Percentiles rank a stretch among this genome's conserved stretches.
Evolutionary conservation across 768 basidiomycete species (phyloP).

Genomic region (Boletus rubescentipes): DNA sequence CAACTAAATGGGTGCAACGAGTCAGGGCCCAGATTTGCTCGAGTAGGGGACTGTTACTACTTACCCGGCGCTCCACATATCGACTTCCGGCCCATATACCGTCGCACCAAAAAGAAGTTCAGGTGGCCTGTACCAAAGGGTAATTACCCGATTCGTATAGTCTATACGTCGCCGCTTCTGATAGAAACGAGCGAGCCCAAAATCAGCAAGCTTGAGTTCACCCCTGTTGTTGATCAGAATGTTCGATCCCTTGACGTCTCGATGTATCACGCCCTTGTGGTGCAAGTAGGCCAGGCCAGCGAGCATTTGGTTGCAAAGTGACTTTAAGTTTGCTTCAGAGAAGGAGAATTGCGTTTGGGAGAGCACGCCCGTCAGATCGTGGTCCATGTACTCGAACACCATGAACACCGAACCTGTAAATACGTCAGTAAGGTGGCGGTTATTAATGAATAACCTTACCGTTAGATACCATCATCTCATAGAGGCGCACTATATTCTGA

Average conservation of each 20-base stretch:
- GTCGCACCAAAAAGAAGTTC: slow-evolving; percentile 95
- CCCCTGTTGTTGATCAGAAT: slow-evolving; percentile 90
- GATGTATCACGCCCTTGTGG: slow-evolving; percentile 92
- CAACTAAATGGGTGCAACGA: slow-evolving; percentile 52
- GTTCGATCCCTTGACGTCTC: slow-evolving; percentile 99
- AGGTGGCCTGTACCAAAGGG: slow-evolving; percentile 96
- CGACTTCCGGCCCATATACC: slow-evolving; percentile 94
- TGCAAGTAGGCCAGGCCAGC: slow-evolving; percentile 93
- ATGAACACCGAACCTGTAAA: slow-evolving; percentile 88
- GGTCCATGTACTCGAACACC: slow-evolving; percentile 99
- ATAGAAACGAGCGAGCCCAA: slow-evolving; percentile 95
- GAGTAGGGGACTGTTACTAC: neutral
- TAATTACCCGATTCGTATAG: slow-evolving; percentile 99
- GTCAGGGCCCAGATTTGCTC: neutral
- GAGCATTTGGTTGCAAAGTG: slow-evolving; percentile 94
- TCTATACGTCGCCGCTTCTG: slow-evolving; percentile 87
- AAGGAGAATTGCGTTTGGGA: slow-evolving; percentile 89
- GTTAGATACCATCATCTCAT: slow-evolving; percentile 99
- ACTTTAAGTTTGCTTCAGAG: slow-evolving; percentile 87
- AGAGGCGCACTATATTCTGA: slow-evolving; percentile 82
- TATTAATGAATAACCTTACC: slow-evolving; percentile 47
- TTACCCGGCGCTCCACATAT: slow-evolving; percentile 99
- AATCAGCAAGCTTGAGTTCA: slow-evolving; percentile 95
- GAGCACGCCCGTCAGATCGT: slow-evolving; percentile 92
- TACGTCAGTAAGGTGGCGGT: slow-evolving; percentile 5